Conservation (phyloP, 2,329 filamentous ascomycete genomes). For the Fusarium haematococcum region DNA sequence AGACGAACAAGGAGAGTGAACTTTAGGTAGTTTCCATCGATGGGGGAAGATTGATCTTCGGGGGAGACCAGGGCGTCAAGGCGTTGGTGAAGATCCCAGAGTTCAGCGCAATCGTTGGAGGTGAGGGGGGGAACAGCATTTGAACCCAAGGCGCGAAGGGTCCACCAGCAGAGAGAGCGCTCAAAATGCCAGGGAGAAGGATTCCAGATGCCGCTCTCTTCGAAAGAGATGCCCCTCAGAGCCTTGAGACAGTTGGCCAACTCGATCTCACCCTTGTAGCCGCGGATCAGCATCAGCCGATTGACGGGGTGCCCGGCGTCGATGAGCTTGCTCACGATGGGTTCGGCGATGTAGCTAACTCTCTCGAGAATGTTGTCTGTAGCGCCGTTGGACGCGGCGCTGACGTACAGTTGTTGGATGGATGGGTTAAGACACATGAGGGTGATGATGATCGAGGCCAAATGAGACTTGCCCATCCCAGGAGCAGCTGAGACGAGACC, state of each 20-base stretch:
- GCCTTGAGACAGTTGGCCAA: neutral
- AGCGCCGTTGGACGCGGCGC: neutral
- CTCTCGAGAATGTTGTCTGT: neutral
- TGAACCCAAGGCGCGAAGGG: neutral
- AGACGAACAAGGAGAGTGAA: too few species aligned
- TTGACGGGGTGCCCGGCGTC: fast-evolving
- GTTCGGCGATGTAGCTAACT: fast-evolving
- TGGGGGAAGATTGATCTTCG: too few species aligned
- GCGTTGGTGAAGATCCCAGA: too few species aligned
- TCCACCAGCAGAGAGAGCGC: constrained; percentile 15
- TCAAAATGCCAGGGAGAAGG: neutral
- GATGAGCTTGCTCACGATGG: fast-evolving
- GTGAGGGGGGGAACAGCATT: neutral
- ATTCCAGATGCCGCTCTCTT: neutral
- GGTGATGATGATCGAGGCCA: neutral
- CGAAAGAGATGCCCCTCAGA: fast-evolving
- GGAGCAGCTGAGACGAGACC: constrained; percentile 2
- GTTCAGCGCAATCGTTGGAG: too few species aligned
- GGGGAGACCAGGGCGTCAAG: too few species aligned
- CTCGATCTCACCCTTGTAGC: neutral
- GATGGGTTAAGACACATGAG: neutral
- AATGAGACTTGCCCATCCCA: neutral
- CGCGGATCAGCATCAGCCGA: neutral
- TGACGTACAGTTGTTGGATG: neutral
- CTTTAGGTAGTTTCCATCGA: too few species aligned